phyloP scores from a whole-genome alignment of 169 alveolate species.

The Plasmodium yoelii region DNA sequence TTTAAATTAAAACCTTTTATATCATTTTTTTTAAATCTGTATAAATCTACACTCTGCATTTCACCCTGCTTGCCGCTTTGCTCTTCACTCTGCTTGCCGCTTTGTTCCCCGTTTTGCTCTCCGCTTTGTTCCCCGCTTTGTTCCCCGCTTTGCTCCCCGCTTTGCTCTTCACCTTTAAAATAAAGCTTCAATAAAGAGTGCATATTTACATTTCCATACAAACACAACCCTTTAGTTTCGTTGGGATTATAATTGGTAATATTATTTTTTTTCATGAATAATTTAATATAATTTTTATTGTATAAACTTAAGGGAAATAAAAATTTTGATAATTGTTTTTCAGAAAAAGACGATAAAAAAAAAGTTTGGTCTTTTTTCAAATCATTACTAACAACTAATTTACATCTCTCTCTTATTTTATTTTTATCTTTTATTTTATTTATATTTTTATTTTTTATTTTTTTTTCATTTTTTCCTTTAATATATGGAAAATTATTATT shows the following conservation, averaged over 20 bases:
- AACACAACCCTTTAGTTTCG: constrained; percentile 55
- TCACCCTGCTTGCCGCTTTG: too few species aligned
- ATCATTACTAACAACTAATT: constrained; percentile 30
- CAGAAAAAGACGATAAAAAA: constrained; percentile 48
- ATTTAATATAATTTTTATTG: constrained; percentile 16
- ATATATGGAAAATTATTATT: constrained; percentile 14
- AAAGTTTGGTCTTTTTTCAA: constrained; percentile 62
- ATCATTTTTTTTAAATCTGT: constrained; percentile 11
- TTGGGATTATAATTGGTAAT: constrained; percentile 16
- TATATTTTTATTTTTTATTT: background rate
- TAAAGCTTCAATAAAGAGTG: constrained; percentile 15
- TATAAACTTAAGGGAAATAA: constrained; percentile 39
- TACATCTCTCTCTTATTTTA: constrained; percentile 16
- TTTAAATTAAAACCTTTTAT: background rate
- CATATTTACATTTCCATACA: constrained; percentile 59
- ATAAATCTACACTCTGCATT: constrained; percentile 9
- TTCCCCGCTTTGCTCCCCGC: too few species aligned
- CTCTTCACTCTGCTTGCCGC: too few species aligned
- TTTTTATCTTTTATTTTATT: too few species aligned
- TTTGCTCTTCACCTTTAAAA: background rate
- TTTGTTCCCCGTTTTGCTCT: too few species aligned
- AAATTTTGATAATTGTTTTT: constrained; percentile 44
- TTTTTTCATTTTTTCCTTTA: background rate
- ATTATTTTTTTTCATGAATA: constrained; percentile 22
- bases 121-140: too few species aligned